Evolutionary conservation across 441 rosid genomes (phyloP), one percentile per base, ranked within the genome.

Genomic region (Croton laevigatus): DNA sequence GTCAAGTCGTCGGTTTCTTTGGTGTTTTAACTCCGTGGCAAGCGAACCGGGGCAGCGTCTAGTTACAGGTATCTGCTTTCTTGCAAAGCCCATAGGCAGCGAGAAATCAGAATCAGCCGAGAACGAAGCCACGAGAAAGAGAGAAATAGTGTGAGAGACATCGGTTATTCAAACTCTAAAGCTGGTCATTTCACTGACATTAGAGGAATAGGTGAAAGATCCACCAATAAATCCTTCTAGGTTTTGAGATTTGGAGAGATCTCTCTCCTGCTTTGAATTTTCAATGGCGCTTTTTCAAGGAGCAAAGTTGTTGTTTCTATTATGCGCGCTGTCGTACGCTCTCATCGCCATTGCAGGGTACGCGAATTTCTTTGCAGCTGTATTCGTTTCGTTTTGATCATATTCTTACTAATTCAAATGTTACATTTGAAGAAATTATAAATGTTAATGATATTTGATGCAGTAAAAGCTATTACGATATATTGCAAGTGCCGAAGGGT

Each of bases 401-500:
- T 54, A 65, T 14, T 58, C 37, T 51, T 67, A 66, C 34, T 40
- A 40, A 40, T 40, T 8, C 44, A 6, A 40, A 40, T 40, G 10
- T 40, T 6, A 40, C 10, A 40, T 40, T 40, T 40, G 9, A 27
- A 27, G 32, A 27, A 27, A 27, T 27, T 1, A 22, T 70, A 69
- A 4, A 46, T 69, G 69, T 69, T 12, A 61, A 68, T 49, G 72
- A 38, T 78, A 60, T 27, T 27, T 27, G 32, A 2, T 40, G 44
- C 83, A 94, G 99, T 85, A 87, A 92, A 85, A 92, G 86, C 70
- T 95, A 90, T 66, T 94, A 94, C 70, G 99, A 94, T 42, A 54
- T 94, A 59, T 71, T 94, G 85, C 99, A 92, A 87, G 88, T 94
- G 49, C 80, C 93, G 65, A 92, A 78, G 79, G 87, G 93, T 67